Base-by-base conservation (phyloP, 1,284 basidiomycete genomes). In the Marasmius sp. region DNA sequence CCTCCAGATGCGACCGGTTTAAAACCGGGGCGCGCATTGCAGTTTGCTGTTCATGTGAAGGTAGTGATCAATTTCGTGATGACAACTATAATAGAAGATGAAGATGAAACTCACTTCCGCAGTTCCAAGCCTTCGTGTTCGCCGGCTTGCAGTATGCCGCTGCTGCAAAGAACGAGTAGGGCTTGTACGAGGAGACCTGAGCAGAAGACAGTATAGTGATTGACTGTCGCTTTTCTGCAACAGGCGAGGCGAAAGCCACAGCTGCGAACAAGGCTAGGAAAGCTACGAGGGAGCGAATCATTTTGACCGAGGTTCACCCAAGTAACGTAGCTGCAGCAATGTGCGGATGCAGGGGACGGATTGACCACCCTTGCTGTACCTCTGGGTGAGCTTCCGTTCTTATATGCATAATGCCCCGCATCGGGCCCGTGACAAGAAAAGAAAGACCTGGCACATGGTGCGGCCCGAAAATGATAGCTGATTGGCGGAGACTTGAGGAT, bases 1-100 rank as follows among this genome's bases (percentile, higher is more conserved):
- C 85, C 85, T 41, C 86, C 86, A 2, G 80, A 76, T 2, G 83
- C 84, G 7, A 81, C 74, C 1, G 83, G 79, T 47, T 77, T 54
- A 69, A 88, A 87, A 14, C 66, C 72, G 3, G 80, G 56, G 60
- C 83, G 84, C 3, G 76, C 77, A 16, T 78, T 59, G 69, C 87
- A 89, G 54, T 79, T 77, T 1, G 68, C 84, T 85, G 49, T 18
- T 16, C 18, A 39, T 6, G 34, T 14, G 37, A 37, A 27, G 38
- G 27, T 27, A 10, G 33, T 39, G 16, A 27, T 47, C 41, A 58
- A 69, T 68, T 38, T 66, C 41, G 18, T 37, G 41, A 50, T 18
- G n/a, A 18, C 1, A 14, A 18, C 41, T 14, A 14, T 14, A 27
- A 57, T 51, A 56, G 43, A 36, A 47, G 33, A 37, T 20, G 47